phyloP scores from a whole-genome alignment of 768 basidiomycete genomes.

The Galerina marginata region DNA sequence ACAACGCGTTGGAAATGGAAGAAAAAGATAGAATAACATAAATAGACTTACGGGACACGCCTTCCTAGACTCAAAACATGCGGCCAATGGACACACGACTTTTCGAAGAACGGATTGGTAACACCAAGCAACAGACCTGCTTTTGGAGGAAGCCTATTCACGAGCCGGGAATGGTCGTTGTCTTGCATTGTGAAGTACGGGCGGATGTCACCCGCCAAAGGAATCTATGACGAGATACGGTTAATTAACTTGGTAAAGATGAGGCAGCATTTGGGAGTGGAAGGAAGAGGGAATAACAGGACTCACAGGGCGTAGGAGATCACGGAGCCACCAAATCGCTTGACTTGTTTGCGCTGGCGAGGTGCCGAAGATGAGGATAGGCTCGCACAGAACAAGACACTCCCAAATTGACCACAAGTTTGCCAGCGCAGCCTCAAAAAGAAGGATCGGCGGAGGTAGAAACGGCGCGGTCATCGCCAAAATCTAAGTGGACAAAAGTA shows the following conservation, averaged over 20 bases:
- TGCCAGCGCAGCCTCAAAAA: conserved; percentile 68
- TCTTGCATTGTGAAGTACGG: conserved; percentile 99
- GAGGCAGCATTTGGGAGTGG: too few species aligned
- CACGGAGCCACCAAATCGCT: conserved; percentile 91
- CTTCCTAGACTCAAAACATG: conserved; percentile 77
- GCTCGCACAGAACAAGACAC: conserved; percentile 89
- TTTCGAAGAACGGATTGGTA: conserved; percentile 88
- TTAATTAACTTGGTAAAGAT: neutral
- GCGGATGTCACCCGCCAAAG: conserved; percentile 82
- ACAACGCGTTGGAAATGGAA: neutral
- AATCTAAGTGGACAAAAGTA: conserved; percentile 47
- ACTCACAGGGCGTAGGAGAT: conserved; percentile 81
- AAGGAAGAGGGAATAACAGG: neutral
- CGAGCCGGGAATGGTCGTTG: conserved; percentile 72
- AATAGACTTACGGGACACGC: conserved; percentile 43
- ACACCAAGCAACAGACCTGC: conserved; percentile 80
- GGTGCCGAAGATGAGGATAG: conserved; percentile 81
- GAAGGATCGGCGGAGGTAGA: conserved; percentile 57
- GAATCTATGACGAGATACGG: conserved; percentile 57
- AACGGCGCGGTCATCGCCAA: conserved; percentile 69
- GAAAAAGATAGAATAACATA: neutral
- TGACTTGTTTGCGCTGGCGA: conserved; percentile 85
- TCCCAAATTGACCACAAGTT: conserved; percentile 93
- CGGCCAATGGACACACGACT: conserved; percentile 84
- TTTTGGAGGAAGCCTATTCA: conserved; percentile 84